phyloP scores from a whole-genome alignment of 2,329 filamentous ascomycete species.

The Emmonsiellopsis sp. region DNA sequence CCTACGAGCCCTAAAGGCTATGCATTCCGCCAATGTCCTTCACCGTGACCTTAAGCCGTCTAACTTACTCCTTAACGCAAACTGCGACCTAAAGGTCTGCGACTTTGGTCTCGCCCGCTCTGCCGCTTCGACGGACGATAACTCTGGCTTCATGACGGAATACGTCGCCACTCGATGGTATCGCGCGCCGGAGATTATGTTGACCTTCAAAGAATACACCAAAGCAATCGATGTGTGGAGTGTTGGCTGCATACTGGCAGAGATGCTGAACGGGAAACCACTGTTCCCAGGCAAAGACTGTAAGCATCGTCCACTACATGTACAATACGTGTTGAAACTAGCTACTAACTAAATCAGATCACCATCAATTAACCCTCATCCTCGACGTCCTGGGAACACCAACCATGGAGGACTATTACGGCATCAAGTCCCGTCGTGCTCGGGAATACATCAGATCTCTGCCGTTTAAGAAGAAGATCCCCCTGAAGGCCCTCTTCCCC shows the following conservation, averaged over 20 bases:
- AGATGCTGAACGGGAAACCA: conserved; percentile 98
- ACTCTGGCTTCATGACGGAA: conserved; percentile 99
- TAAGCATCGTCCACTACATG: conserved; percentile 39
- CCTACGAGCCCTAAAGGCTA: conserved; percentile 90
- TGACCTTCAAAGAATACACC: conserved; percentile 99
- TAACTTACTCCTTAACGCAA: conserved; percentile 92
- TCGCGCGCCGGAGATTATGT: conserved; percentile 97
- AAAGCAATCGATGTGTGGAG: conserved; percentile 99
- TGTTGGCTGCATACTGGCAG: conserved; percentile 92
- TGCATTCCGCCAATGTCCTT: conserved; percentile 97
- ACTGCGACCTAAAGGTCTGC: conserved; percentile 98
- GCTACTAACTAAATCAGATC: conserved; percentile 48
- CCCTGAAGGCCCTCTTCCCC: conserved; percentile 92
- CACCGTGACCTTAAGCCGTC: conserved; percentile 97
- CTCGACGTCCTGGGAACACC: conserved; percentile 94
- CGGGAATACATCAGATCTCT: conserved; percentile 96
- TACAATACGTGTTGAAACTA: not conserved
- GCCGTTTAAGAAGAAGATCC: conserved; percentile 99
- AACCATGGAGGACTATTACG: conserved; percentile 99
- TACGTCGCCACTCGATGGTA: conserved; percentile 99
- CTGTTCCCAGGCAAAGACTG: conserved; percentile 98
- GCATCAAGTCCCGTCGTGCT: conserved; percentile 95
- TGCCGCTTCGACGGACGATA: conserved; percentile 94
- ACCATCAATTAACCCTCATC: conserved; percentile 95
- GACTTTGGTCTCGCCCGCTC: conserved; percentile 95